Base-by-base conservation (phyloP, 768 basidiomycete genomes). In the Sarcodon sp. region DNA sequence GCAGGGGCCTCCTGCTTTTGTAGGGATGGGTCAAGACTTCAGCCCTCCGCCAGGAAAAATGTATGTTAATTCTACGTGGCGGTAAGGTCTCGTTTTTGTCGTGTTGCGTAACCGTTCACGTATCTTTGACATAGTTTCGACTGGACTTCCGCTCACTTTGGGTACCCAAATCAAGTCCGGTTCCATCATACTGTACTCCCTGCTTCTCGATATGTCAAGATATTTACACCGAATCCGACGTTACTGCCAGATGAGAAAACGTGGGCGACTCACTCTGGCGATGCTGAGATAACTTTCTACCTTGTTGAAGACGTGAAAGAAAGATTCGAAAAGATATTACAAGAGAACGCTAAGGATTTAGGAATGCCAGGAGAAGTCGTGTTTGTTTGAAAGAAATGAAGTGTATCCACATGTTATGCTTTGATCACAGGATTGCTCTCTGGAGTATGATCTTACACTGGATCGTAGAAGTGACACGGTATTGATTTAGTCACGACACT, bases 101-200 rank as follows among this genome's bases (percentile, higher is more conserved):
- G 4, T 27, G 21, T 27, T 27, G 21, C 4, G 21, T 27, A 27
- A 27, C 4, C 21, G 21, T 27, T 27, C 21, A 27, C 4, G 21
- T 27, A 27, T 2, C 21, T 27, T 27, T 27, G 21, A 27, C 31
- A 10, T 35, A 54, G 50, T 4, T 54, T 52, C 33, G 53, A 54
- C 35, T 54, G 50, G 50, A 47, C 50, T 4, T 54, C 53, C 8
- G 47, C 53, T 11, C 53, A 54, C 35, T 54, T 54, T 38, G 53
- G 53, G 8, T 54, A 50, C 46, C 43, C 43, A 15, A 51, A 46
- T 27, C 35, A 50, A 34, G 50, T 51, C 33, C 47, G 47, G 27
- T 54, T 51, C 45, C 52, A 35, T 48, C 50, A 54, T 21, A 52
- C 50, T 18, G 7, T 36, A 10, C 45, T 51, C 2, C 37, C 37